These are phyloP conservation scores for Phaeodactylum tricornutum DNA, from an alignment of 108 stramenopile species.

Conservation along the genomic window DNA sequence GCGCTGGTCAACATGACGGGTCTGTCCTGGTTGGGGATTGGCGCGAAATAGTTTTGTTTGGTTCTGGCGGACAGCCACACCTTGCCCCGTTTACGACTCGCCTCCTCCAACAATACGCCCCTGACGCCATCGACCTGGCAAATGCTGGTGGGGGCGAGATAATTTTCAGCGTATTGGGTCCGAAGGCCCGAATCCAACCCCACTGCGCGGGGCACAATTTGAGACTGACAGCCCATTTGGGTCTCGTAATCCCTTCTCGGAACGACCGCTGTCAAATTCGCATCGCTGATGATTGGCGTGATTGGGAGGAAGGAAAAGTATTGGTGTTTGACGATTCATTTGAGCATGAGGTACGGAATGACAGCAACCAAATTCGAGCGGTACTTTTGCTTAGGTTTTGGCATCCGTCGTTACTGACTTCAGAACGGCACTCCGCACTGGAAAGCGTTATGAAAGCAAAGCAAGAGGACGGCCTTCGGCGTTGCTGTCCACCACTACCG, in stretches of 20 bases:
- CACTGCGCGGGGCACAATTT: conserved; percentile 71
- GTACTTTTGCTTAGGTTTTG: conserved; percentile 63
- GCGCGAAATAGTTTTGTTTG: conserved; percentile 75
- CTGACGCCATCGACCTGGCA: conserved; percentile 57
- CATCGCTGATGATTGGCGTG: conserved; percentile 46
- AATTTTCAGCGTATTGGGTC: conserved; percentile 64
- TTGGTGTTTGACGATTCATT: conserved; percentile 79
- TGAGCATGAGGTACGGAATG: conserved; percentile 74
- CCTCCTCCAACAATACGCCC: conserved; percentile 28
- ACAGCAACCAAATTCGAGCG: conserved; percentile 38
- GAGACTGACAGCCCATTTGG: conserved; percentile 71
- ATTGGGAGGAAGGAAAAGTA: conserved; percentile 55
- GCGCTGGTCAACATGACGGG: conserved; percentile 56
- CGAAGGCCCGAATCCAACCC: conserved; percentile 39
- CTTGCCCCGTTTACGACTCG: conserved; percentile 37
- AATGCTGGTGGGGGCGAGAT: conserved; percentile 63
- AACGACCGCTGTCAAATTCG: conserved; percentile 23
- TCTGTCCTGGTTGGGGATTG: conserved; percentile 54
- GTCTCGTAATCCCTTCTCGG: conserved; percentile 42
- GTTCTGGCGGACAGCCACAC: conserved; percentile 32
- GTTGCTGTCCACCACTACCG: conserved; percentile 9
- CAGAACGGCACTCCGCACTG: conserved; percentile 12
- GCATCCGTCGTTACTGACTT: conserved; percentile 45
- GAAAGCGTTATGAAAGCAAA: conserved; percentile 8
- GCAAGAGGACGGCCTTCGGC: conserved; percentile 14